Evolutionary conservation across 768 basidiomycete genomes (phyloP).

Genomic region (Kwoniella dendrophila): DNA sequence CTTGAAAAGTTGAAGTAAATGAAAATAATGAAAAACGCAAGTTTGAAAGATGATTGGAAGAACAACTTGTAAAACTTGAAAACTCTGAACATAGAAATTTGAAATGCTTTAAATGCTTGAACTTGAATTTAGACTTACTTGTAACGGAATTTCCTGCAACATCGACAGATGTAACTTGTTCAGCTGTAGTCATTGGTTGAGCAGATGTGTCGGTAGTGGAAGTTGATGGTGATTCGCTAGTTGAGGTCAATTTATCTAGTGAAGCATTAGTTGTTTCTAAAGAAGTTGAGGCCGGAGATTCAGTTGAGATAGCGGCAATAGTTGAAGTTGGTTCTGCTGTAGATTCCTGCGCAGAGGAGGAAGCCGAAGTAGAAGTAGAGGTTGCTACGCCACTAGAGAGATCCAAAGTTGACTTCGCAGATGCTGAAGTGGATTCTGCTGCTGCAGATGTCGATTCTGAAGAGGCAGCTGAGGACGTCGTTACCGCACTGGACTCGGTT

Average conservation of each 20-base stretch:
- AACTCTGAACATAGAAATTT: not conserved
- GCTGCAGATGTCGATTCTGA: not conserved
- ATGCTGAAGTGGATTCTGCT: too few relatives aligned
- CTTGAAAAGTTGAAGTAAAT: not conserved
- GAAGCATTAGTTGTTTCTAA: not conserved
- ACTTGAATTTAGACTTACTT: not conserved
- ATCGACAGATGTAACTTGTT: not conserved
- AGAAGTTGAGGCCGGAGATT: not conserved
- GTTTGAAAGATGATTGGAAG: not conserved
- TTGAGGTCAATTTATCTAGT: not conserved
- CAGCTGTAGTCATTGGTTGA: not conserved
- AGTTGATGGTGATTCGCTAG: not conserved
- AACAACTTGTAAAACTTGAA: not conserved
- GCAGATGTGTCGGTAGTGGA: not conserved
- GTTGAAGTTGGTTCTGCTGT: conserved; percentile 1
- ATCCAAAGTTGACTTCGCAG: too few relatives aligned
- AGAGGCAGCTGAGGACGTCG: too few relatives aligned
- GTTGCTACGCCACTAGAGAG: too few relatives aligned
- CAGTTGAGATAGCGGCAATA: not conserved
- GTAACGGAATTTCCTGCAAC: not conserved
- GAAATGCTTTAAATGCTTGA: not conserved
- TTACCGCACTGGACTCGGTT: too few relatives aligned
- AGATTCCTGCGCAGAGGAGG: not conserved
- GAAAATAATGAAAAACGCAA: not conserved
- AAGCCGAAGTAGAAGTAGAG: not conserved